Evolutionary conservation across 176 grass and related monocot genomes (phyloP), one percentile per base, ranked within the genome.

Genomic region (Typha latifolia): DNA sequence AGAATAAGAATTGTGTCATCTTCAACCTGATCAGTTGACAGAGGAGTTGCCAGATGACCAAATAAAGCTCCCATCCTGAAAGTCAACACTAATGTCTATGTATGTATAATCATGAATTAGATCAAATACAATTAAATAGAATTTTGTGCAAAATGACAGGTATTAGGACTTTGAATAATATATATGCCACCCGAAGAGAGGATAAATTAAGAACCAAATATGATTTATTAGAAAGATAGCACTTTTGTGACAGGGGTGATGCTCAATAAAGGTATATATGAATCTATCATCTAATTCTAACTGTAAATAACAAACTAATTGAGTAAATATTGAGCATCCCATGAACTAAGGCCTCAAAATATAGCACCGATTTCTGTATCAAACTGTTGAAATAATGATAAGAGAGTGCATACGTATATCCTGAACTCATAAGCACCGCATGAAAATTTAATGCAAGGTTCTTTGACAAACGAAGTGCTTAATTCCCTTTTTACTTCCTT

Each of bases 51-150:
- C 51, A 92, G 82, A 76, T 97, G 82, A 56, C 67, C 37, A 84
- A 97, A 91, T 69, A 97, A 72, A 81, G 88, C 86, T 66, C 88
- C 81, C 74, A 92, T 82, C 81, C 93, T 97, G 77, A 74, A 78
- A 73, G 72, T 70, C 4, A 71, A 9, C 53, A 59, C 16, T 21
- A 51, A 21, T 32, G 12, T 49, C 4, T 4, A 48, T 50, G 13
- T 24, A 67, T 49, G 47, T 26, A 6, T 61, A 61, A 72, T 19
- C 32, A 47, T 61, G 19, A 49, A 67, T 48, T 67, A 20, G 70
- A 82, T 49, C 14, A 53, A 64, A 48, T 74, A 4, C 3, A 61
- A 74, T 12, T 74, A 62, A 61, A 16, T n/a, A 65, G 64, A 59
- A 14, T 48, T 15, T 72, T 61, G 66, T 53, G 14, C 61, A 49